Evolutionary conservation across 192 early-diverging fungal species (phyloP).

Genomic region (Rhizophagus clarus): DNA sequence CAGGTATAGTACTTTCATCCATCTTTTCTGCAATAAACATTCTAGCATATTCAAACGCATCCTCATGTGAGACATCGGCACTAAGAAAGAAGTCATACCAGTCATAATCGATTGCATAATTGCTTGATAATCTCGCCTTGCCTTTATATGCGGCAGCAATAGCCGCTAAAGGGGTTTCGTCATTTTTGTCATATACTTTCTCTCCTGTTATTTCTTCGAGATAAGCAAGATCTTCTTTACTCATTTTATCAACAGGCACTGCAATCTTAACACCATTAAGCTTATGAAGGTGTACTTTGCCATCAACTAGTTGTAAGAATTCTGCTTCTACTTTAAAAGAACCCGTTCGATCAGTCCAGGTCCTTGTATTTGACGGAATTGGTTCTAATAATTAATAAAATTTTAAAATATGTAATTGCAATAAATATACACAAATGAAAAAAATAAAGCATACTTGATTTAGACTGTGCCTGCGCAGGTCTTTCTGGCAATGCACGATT

Average conservation of each 20-base stretch:
- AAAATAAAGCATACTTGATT: slow-evolving; percentile 15
- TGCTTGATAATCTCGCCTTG: slow-evolving; percentile 42
- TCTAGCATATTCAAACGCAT: slow-evolving; percentile 79
- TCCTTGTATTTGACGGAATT: slow-evolving; percentile 70
- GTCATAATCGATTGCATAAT: slow-evolving; percentile 77
- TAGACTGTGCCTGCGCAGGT: slow-evolving; percentile 28
- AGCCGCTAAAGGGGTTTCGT: slow-evolving; percentile 23
- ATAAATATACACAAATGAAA: background rate
- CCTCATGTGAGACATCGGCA: slow-evolving; percentile 69
- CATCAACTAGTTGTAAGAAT: slow-evolving; percentile 76
- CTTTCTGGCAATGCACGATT: slow-evolving; percentile 29
- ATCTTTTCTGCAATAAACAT: slow-evolving; percentile 87
- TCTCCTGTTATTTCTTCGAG: slow-evolving; percentile 55
- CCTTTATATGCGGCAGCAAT: slow-evolving; percentile 32
- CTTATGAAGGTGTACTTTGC: slow-evolving; percentile 92
- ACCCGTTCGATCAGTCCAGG: slow-evolving; percentile 92
- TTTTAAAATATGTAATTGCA: background rate
- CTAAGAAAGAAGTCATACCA: slow-evolving; percentile 94
- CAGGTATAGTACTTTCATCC: slow-evolving; percentile 77
- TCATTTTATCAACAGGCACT: slow-evolving; percentile 89
- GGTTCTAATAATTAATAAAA: slow-evolving; percentile 33
- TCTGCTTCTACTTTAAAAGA: slow-evolving; percentile 92
- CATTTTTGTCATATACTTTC: slow-evolving; percentile 38
- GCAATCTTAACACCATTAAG: slow-evolving; percentile 92
- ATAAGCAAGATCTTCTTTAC: slow-evolving; percentile 54